Percentiles rank a stretch among this genome's conserved stretches.
These are phyloP conservation scores for Corylus avellana DNA, from an alignment of 306 rosid genomes.

Conservation along the genomic window DNA sequence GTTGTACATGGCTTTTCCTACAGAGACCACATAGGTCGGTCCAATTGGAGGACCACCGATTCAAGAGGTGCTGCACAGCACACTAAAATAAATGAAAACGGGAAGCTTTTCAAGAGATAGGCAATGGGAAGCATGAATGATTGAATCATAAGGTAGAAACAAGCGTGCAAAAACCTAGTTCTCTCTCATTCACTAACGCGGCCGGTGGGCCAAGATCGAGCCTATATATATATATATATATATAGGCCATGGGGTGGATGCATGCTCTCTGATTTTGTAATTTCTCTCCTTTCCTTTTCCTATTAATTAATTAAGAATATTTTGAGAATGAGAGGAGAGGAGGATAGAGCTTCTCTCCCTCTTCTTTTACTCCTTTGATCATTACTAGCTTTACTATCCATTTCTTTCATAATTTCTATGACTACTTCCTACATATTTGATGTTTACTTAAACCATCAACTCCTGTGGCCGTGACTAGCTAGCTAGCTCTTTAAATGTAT, in stretches of 20 bases:
- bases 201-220: background rate
- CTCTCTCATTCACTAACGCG: background rate
- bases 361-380: background rate
- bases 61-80: background rate
- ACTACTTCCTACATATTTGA: background rate
- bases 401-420: background rate
- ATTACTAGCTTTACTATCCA: background rate
- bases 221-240: too few relatives aligned
- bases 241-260: background rate
- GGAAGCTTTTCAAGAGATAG: background rate
- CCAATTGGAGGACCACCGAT: background rate
- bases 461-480: background rate
- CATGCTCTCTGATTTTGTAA: background rate
- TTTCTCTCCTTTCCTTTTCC: background rate
- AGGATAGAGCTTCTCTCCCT: background rate
- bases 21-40: background rate
- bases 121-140: background rate
- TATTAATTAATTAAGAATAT: background rate
- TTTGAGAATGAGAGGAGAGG: too few relatives aligned
- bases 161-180: slow-evolving; percentile 18
- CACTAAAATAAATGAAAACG: background rate
- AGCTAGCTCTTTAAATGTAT: too few relatives aligned
- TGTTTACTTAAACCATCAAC: background rate
- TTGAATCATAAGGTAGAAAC: slow-evolving; percentile 14
- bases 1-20: slow-evolving; percentile 5